Conservation (phyloP, 805 yeast genomes). For the Nakazawaea populi region DNA sequence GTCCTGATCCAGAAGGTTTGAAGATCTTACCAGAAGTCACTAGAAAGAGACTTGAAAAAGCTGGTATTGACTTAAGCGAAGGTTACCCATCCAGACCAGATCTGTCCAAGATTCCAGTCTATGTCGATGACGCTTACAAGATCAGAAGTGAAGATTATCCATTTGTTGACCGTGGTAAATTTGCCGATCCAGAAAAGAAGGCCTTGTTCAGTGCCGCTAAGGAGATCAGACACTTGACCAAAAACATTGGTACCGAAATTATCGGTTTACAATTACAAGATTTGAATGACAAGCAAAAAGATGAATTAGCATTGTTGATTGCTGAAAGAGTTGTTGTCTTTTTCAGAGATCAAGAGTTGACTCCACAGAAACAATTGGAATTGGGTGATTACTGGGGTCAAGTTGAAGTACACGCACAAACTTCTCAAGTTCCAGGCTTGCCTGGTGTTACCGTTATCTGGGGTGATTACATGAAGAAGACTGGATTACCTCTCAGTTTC, state of each 20-base stretch:
- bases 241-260: slow-evolving; percentile 44
- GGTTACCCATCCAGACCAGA: slow-evolving; percentile 36
- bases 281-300: slow-evolving; percentile 32
- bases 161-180: slow-evolving; percentile 28
- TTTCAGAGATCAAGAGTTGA: slow-evolving; percentile 40
- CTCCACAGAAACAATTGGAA: slow-evolving; percentile 36
- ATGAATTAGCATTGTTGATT: slow-evolving; percentile 36
- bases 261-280: slow-evolving; percentile 39
- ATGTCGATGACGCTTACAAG: slow-evolving; percentile 32
- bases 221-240: slow-evolving; percentile 36
- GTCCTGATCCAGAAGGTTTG: slow-evolving; percentile 15
- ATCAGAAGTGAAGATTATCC: slow-evolving; percentile 29
- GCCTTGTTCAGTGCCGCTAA: slow-evolving; percentile 34
- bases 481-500: slow-evolving; percentile 17
- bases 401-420: slow-evolving; percentile 33
- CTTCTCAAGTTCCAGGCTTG: slow-evolving; percentile 27
- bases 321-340: slow-evolving; percentile 44
- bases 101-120: slow-evolving; percentile 27
- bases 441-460: slow-evolving; percentile 36
- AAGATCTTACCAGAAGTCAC: slow-evolving; percentile 22
- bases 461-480: slow-evolving; percentile 29
- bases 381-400: slow-evolving; percentile 42
- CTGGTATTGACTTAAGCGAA: slow-evolving; percentile 29
- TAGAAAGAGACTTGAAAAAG: slow-evolving; percentile 25
- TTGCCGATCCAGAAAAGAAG: slow-evolving; percentile 36